Base-by-base conservation (phyloP, 805 yeast genomes). In the Wickerhamiella sorbophila region DNA sequence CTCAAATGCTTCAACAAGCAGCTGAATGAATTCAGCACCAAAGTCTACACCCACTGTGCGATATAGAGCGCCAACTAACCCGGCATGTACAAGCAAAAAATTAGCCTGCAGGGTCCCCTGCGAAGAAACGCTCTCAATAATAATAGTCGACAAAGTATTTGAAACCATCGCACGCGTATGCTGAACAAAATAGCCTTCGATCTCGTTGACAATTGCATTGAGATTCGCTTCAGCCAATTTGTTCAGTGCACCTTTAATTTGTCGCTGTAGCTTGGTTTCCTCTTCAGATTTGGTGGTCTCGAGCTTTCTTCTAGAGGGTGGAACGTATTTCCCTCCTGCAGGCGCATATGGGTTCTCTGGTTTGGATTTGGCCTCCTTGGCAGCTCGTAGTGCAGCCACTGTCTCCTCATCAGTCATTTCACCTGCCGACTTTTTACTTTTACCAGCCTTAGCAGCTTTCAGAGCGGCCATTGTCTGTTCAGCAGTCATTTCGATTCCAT, bases 141-240 rank as follows among this genome's bases (percentile, higher is more conserved):
- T 61, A 27, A 77, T 72, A 5, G 67, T 60, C 1, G 87, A 72
- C 35, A 91, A 61, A 10, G 72, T 72, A 43, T 79, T 81, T 40
- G 75, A 85, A 17, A 86, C 93, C n/a, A 71, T 57, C 42, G 84
- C 86, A 49, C 95, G 71, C 3, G 98, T 78, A 51, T 84, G 67
- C 5, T 67, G 68, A 47, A 67, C 60, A 52, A 74, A 91, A 1
- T 84, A 60, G 0, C 65, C 67, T 51, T 76, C 77, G 40, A 91
- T 62, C 20, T 83, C 84, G 44, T 72, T 70, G 17, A 81, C 75
- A 40, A 87, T 83, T 2, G 77, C 64, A 10, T 72, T 65, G 22
- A 87, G 66, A 47, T 87, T 91, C 1, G 93, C 76, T 52, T 88
- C 97, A 1, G 95, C 81, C n/a, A 91, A 67, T 58, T 77, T 79